A percentile compares a stretch with the other conserved stretches of the same genome.
Evolutionary conservation across 306 rosid species (phyloP).

Genomic region (Mimosa pudica): DNA sequence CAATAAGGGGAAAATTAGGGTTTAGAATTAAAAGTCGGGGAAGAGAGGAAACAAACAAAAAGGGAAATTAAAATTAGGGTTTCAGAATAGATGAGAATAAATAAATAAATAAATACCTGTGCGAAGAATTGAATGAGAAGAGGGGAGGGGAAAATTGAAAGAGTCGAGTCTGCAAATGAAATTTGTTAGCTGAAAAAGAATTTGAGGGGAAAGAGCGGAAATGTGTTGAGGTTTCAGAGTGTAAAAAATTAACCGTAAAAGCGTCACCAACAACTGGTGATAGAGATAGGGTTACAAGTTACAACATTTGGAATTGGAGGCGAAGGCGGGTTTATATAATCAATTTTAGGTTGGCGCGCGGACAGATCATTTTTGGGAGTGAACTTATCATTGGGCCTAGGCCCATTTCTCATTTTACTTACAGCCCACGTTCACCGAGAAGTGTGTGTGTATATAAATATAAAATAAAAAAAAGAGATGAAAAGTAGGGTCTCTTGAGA

Average conservation of each 20-base stretch:
- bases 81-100: neutral
- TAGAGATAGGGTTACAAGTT: neutral
- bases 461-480: too few relatives aligned
- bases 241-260: neutral
- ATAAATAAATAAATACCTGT: conserved; percentile 37
- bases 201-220: conserved; percentile 31
- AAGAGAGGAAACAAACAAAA: neutral
- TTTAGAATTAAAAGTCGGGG: conserved; percentile 14
- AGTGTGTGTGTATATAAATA: too few relatives aligned
- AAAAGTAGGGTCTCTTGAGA: too few relatives aligned
- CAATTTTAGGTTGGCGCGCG: too few relatives aligned
- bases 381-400: neutral
- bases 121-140: conserved; percentile 14
- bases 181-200: conserved; percentile 57
- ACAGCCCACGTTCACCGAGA: neutral
- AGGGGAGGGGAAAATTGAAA: conserved; percentile 37
- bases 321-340: neutral
- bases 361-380: too few relatives aligned
- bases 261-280: neutral
- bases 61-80: conserved; percentile 30
- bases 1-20: conserved; percentile 32
- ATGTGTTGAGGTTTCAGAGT: conserved; percentile 20
- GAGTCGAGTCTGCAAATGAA: conserved; percentile 77
- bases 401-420: neutral
- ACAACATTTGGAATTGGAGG: neutral